Evolutionary conservation across 1,284 basidiomycete species (phyloP), one percentile per base, ranked within the genome.

Genomic region (Ustilago vetiveriae): DNA sequence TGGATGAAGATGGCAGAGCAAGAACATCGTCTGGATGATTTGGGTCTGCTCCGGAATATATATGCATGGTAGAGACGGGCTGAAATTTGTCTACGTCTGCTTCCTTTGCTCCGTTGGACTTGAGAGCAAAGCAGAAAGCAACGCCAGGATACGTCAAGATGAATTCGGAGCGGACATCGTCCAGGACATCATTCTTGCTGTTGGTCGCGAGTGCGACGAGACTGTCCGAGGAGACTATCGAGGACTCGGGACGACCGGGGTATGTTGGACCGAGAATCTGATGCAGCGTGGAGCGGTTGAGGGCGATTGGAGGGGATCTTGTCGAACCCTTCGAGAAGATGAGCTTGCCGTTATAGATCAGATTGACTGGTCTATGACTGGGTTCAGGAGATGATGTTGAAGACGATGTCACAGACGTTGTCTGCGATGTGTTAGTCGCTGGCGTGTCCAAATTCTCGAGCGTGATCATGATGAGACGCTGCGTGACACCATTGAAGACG

Each of bases 231-330:
- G 47, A 39, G 27, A 45, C 29, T 3, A 24, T n/a, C 6, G 52
- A 45, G 6, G 48, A 14, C 23, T 71, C 54, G 3, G 50, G 44
- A 45, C 41, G 64, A 1, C 63, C 68, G 1, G 70, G 65, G 40
- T 69, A 72, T n/a, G 70, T 72, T 0, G 70, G 70, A 3, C 65
- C 70, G 0, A 72, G 57, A 23, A 65, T 57, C 37, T 72, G 70
- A 19, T 72, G 70, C 11, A 72, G 49, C 5, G 60, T 53, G n/a
- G 70, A 69, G 5, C 70, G 60, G 11, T 68, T 72, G 26, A 72
- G 54, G 8, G 42, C 46, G 17, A 67, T 44, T 0, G 58, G 29
- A 2, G 55, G 38, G 2, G 55, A 56, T 5, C 48, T 37, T 5
- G 47, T 29, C 2, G 54, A 24, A 9, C 49, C 53, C 4, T 40